Evolutionary conservation across 768 basidiomycete species (phyloP), one percentile per base, ranked within the genome.

Genomic region (Lentinula edodes): DNA sequence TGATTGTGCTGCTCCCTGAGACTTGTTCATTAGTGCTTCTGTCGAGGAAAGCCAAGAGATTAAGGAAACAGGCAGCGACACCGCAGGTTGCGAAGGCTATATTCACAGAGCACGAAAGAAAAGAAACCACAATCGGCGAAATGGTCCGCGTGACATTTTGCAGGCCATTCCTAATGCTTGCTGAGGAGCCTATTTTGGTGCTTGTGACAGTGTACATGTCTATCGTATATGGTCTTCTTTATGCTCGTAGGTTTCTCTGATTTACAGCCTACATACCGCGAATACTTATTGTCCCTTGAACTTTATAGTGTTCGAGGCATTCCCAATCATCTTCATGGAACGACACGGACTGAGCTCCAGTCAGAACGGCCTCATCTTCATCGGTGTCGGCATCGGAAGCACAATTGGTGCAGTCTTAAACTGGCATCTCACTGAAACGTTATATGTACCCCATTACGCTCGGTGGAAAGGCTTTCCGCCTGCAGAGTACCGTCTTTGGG

Each of bases 1-100:
- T 76, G 41, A 60, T 82, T n/a, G 58, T 83, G 35, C 67, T 80
- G 60, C 72, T 88, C 0, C 87, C 87, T 0, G 89, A 91, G 72
- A 89, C 88, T 5, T 90, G 85, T 64, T 82, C 80, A 0, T 87
- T 88, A 0, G 75, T 86, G 6, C 69, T 89, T 12, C 77, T 90
- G 4, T 75, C 50, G 82, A 80, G 18, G 18, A 63, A 61, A 12
- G 36, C 36, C 20, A 39, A 39, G 39, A 55, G 18, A 9, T n/a
- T 41, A 9, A 52, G 51, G 34, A 52, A 52, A n/a, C 51, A 52
- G n/a, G 51, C 51, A 8, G 35, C 13, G n/a, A 52, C 51, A 34
- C 51, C 51, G n/a, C 32, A 52, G 16, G 18, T 36, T 15, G 35
- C 28, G 13, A 13, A 35, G 51, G n/a, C 32, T 38, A 62, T 39